Base-by-base conservation (phyloP, 1,284 basidiomycete species). In the Trametes hirsuta region DNA sequence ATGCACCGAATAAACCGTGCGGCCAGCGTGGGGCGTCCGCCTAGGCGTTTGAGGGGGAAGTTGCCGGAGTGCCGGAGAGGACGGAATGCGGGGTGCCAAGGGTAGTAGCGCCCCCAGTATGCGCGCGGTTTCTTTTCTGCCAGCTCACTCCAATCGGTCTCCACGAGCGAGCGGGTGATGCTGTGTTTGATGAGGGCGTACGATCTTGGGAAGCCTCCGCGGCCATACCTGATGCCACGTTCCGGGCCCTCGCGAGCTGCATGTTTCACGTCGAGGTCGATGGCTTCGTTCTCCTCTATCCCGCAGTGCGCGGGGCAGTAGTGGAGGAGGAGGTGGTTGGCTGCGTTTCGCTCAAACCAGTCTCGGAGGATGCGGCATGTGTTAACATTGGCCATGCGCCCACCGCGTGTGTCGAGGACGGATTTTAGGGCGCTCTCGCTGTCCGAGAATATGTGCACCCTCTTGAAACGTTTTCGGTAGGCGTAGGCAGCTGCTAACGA, bases 221-320 rank as follows among this genome's bases (percentile, higher is more conserved):
- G 18, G 18, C 18, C 18, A 18, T 18, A 18, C 18, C 18, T 18
- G 18, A 18, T 18, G 18, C 18, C 18, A 18, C 18, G 18, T 18
- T 18, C 18, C 18, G 18, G 36, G 36, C 36, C 36, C 10, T 15
- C 36, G 36, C 36, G 36, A 37, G 36, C 36, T 37, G 18, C 18
- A 18, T 18, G 18, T 18, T 18, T 18, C 36, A 57, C 48, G 22
- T 50, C 34, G 12, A 18, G 4, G 47, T 59, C 52, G n/a, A 50
- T 22, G 15, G 34, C 24, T 21, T 59, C 57, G 34, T 59, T 59
- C 45, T 49, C 51, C 6, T 6, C 37, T 3, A 59, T 39, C 21
- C 46, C 44, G 8, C 21, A 37, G 42, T 59, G 58, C 0, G 36
- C 42, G 6, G 47, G 47, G 47, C 58, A 59, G 52, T 54, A 50